Base-by-base conservation (phyloP, 345 rosid species). In the Heritiera littoralis region DNA sequence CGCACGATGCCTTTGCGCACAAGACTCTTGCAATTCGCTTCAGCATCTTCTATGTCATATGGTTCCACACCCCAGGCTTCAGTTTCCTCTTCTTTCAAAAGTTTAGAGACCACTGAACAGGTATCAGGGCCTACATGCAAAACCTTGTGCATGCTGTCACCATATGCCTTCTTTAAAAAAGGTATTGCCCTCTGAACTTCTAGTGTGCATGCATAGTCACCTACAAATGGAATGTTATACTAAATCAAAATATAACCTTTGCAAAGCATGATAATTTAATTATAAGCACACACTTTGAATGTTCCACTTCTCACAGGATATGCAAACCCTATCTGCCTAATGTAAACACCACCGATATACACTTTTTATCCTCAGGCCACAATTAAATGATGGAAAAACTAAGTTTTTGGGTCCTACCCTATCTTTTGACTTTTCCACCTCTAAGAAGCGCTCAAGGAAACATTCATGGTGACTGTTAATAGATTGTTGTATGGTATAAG, bases 31-130 rank as follows among this genome's bases (percentile, higher is more conserved):
- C 99, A 97, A 81, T 79, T 88, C 64, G 87, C 85, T 82, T 92
- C 98, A 20, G 90, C 94, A 81, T 97, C 99, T 82, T 97, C 99
- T 32, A 92, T 84, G 82, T 94, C 99, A 82, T 97, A 97, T 4
- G 99, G 99, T 81, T 97, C 99, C 40, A 94, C 89, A 46, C 99
- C 98, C 99, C 99, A 94, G 14, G 94, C 95, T 87, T 97, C 98
- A 28, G 91, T 92, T 83, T 93, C 97, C 76, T 92, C 93, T 88
- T 92, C 98, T 87, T 93, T 91, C 79, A 93, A 81, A 59, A 97
- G 87, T 74, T 82, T 86, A 63, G 98, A 92, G 78, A 94, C 97
- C 79, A 92, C 92, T 9, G 98, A 88, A 81, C 99, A 97, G 71
- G 98, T 83, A 68, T 97, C 98, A 60, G 99, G 99, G 58, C 99